phyloP scores from a whole-genome alignment of 345 rosid genomes.

The Theobroma cacao region DNA sequence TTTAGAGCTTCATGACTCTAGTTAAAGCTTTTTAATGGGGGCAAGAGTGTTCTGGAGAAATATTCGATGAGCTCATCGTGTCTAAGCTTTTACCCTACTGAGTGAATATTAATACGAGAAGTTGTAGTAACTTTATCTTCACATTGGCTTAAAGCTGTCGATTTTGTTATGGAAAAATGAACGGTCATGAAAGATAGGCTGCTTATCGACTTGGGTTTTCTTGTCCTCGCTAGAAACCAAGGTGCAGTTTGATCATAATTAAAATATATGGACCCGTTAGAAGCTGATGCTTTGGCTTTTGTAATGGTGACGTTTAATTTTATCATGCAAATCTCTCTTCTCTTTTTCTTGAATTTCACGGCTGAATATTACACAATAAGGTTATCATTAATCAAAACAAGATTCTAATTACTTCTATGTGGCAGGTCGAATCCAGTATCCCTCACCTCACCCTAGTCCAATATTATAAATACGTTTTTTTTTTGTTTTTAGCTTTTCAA shows the following conservation, averaged over 20 bases:
- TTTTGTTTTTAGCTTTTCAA: too few relatives aligned
- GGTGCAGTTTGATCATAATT: background rate
- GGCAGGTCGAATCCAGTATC: too few relatives aligned
- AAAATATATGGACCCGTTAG: background rate
- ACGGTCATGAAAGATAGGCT: background rate
- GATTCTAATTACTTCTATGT: too few relatives aligned
- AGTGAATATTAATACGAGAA: background rate
- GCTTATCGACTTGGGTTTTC: background rate
- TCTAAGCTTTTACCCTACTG: background rate
- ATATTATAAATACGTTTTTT: too few relatives aligned
- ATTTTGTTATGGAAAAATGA: background rate
- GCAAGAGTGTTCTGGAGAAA: background rate
- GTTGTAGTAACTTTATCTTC: background rate
- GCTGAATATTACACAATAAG: background rate
- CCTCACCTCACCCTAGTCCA: too few relatives aligned
- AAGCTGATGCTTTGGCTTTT: background rate
- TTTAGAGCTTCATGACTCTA: background rate
- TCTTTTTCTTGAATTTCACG: background rate
- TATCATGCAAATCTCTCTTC: background rate
- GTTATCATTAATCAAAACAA: background rate
- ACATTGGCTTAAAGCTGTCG: background rate
- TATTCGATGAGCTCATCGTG: background rate
- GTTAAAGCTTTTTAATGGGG: background rate
- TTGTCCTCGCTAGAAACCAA: slow-evolving; percentile 8
- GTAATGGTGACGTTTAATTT: background rate